Evolutionary conservation across 2,329 filamentous ascomycete genomes (phyloP), one percentile per base, ranked within the genome.

Genomic region (Botrytis hyacinthi): DNA sequence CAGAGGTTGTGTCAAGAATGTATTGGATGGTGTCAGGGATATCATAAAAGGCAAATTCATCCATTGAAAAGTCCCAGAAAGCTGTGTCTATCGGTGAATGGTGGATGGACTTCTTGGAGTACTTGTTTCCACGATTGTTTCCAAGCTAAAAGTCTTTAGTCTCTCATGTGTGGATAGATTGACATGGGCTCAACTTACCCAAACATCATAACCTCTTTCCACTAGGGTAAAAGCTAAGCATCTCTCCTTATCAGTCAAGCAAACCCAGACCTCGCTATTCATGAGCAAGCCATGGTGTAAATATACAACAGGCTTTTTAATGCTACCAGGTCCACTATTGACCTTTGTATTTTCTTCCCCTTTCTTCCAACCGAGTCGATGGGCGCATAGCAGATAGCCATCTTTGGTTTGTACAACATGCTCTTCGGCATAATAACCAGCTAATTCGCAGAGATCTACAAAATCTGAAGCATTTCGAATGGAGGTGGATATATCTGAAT

Each of bases 181-280:
- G 29, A 35, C 32, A 44, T n/a, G 29, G 35, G 29, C n/a, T 22
- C 32, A 42, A 84, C 89, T 79, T 83, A 92, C 91, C 93, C 96
- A 99, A 76, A 98, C 95, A 84, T 99, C 96, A 79, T 97, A 99
- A 4, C 96, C 96, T 79, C 89, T 88, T 80, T 98, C 94, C 0
- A 97, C 94, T 61, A 99, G 86, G 77, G 92, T 88, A 81, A 99
- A 98, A 0, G 96, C 94, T 57, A 99, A 85, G 77, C 92, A 95
- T 78, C 95, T 89, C 82, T 97, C 88, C 78, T 91, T 90, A 77
- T 98, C 93, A 0, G 95, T 97, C 80, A 95, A 84, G 80, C 94
- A 97, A 14, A 98, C 93, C 96, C 96, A 99, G 48, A 99, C 95
- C 82, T 99, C 96, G 78, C 94, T 97, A 83, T 98, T 98, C 96